Conservation (phyloP, 2,329 filamentous ascomycete species). For the Lojkania enalia region DNA sequence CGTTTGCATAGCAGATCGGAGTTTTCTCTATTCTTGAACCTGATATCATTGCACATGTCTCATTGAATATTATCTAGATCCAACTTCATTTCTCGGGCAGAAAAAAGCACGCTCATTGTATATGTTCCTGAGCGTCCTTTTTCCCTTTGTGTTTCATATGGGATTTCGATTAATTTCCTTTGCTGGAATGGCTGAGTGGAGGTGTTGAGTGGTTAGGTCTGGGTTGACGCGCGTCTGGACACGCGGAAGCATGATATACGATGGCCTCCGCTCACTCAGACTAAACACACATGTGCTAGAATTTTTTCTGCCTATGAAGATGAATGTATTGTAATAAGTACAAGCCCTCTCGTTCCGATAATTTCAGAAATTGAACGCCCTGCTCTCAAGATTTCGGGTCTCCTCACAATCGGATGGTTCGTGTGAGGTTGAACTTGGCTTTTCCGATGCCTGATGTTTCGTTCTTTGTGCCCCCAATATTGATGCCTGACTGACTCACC, state of each 20-base stretch:
- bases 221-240: too few species aligned
- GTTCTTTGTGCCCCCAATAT: background rate
- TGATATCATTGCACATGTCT: slow-evolving; percentile 1
- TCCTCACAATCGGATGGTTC: background rate
- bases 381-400: background rate
- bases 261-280: too few species aligned
- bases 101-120: slow-evolving; percentile 37
- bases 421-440: slow-evolving; percentile 5
- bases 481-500: too few species aligned
- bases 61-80: slow-evolving; percentile 9
- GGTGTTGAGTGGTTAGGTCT: too few species aligned
- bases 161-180: background rate
- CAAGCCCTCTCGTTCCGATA: too few species aligned
- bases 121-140: slow-evolving; percentile 27
- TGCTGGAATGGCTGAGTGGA: too few species aligned
- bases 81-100: slow-evolving; percentile 25
- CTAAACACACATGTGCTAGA: too few species aligned
- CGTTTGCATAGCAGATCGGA: slow-evolving; percentile 14
- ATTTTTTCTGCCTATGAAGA: too few species aligned
- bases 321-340: too few species aligned
- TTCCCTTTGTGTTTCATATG: background rate
- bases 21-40: slow-evolving; percentile 2
- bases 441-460: slow-evolving; percentile 3
- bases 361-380: too few species aligned
- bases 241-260: too few species aligned